Evolutionary conservation across 495 filamentous ascomycete genomes (phyloP).

Genomic region (Clohesyomyces aquaticus): DNA sequence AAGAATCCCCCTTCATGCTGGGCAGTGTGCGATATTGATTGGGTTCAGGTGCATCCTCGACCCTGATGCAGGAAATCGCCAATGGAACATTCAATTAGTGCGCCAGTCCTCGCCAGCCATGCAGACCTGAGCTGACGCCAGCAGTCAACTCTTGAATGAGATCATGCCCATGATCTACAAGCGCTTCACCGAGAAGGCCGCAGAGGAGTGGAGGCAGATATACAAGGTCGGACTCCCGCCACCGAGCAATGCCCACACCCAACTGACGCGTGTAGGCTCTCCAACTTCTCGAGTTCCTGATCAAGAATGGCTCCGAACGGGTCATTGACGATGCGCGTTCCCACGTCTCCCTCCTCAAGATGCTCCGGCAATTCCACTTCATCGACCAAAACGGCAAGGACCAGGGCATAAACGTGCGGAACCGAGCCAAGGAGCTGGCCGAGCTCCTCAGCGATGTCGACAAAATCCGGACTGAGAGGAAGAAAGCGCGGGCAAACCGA

Average conservation of each 20-base stretch:
- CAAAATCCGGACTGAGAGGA: slow-evolving; percentile 85
- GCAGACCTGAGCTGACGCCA: slow-evolving; percentile 25
- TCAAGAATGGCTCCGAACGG: slow-evolving; percentile 97
- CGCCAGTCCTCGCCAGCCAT: slow-evolving; percentile 45
- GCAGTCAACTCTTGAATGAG: slow-evolving; percentile 92
- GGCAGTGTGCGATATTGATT: neutral
- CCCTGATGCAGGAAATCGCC: slow-evolving; percentile 90
- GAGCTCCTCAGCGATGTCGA: slow-evolving; percentile 95
- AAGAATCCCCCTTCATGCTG: neutral
- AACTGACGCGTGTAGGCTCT: slow-evolving; percentile 60
- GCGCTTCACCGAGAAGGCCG: slow-evolving; percentile 95
- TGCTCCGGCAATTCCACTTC: slow-evolving; percentile 97
- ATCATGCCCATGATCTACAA: slow-evolving; percentile 99
- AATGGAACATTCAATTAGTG: slow-evolving; percentile 98
- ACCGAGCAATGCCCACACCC: neutral
- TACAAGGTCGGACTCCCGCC: slow-evolving; percentile 69
- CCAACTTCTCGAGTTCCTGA: slow-evolving; percentile 93
- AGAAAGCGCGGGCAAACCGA: slow-evolving; percentile 86
- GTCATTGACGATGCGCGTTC: slow-evolving; percentile 97
- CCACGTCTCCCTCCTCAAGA: slow-evolving; percentile 92
- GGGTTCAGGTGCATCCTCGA: slow-evolving; percentile 84
- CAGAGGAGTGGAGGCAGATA: slow-evolving; percentile 98
- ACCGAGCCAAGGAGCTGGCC: slow-evolving; percentile 91
- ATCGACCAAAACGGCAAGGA: slow-evolving; percentile 98
- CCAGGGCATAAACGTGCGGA: slow-evolving; percentile 96